A percentile compares a stretch with the other conserved stretches of the same genome.
Conservation (phyloP, 495 filamentous ascomycete genomes). For the Penicillium diatomitis region DNA sequence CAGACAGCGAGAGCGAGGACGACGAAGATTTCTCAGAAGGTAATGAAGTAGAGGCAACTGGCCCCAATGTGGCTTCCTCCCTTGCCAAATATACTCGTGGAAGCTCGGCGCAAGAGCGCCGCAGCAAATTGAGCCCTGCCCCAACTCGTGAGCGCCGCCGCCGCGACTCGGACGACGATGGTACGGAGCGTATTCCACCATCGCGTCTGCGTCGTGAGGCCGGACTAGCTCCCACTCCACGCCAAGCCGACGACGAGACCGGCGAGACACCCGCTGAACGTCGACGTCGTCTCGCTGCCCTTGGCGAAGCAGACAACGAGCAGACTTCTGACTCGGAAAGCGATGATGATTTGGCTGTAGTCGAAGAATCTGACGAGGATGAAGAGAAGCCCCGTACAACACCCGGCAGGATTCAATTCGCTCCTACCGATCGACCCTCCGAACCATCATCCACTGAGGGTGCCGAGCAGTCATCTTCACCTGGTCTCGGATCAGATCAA, state of each 20-base stretch:
- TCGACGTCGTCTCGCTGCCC: conserved; percentile 70
- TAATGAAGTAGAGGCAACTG: conserved; percentile 17
- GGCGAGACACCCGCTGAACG: conserved; percentile 79
- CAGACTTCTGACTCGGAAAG: conserved; percentile 57
- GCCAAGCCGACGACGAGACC: conserved; percentile 32
- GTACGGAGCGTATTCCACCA: conserved; percentile 46
- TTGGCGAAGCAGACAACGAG: conserved; percentile 52
- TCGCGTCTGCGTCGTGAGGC: conserved; percentile 30
- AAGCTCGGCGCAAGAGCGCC: conserved; percentile 42
- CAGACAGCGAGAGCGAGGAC: conserved; percentile 22
- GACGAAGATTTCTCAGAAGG: conserved; percentile 16
- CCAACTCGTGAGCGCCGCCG: conserved; percentile 22
- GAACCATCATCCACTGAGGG: not conserved
- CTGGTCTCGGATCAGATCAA: conserved; percentile 7
- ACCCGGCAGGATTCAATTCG: conserved; percentile 25
- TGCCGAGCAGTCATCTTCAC: conserved; percentile 12
- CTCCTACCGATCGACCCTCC: conserved; percentile 21
- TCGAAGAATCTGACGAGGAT: conserved; percentile 23
- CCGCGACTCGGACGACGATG: conserved; percentile 50
- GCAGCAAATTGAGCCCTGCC: conserved; percentile 27
- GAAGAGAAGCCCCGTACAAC: conserved; percentile 13
- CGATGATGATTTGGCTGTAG: conserved; percentile 37
- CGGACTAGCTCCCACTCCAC: conserved; percentile 20
- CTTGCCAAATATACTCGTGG: conserved; percentile 34
- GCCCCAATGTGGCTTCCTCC: conserved; percentile 37